These are phyloP conservation scores for Cenchrus fungigraminus DNA, from an alignment of 176 grass and related monocot genomes.

Conservation along the genomic window DNA sequence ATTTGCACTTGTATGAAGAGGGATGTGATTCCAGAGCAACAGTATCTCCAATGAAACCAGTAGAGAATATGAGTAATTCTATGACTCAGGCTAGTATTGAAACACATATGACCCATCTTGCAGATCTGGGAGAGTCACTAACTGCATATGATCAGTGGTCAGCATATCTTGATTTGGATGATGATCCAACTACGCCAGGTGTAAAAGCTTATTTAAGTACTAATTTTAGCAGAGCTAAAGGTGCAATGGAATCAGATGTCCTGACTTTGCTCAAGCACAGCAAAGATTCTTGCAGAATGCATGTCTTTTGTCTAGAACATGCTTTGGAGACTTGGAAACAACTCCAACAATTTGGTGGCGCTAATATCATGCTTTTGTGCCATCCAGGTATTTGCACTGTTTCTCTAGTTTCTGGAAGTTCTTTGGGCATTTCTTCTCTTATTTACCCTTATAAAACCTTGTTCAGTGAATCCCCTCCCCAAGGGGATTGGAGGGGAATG, in stretches of 20 bases:
- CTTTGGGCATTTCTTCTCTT: constrained; percentile 18
- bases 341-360: constrained; percentile 83
- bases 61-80: constrained; percentile 31
- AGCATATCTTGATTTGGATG: constrained; percentile 38
- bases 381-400: constrained; percentile 76
- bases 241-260: constrained; percentile 41
- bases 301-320: constrained; percentile 99
- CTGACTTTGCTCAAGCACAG: constrained; percentile 62
- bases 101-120: constrained; percentile 39
- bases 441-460: constrained; percentile 12
- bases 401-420: constrained; percentile 35
- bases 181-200: constrained; percentile 39
- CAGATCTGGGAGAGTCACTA: constrained; percentile 37
- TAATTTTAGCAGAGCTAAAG: constrained; percentile 46
- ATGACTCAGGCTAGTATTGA: constrained; percentile 40
- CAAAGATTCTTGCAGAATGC: constrained; percentile 91
- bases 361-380: constrained; percentile 90
- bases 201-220: constrained; percentile 34
- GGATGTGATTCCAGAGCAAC: constrained; percentile 41
- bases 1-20: constrained; percentile 40
- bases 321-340: constrained; percentile 85
- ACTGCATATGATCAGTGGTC: constrained; percentile 33
- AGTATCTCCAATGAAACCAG: constrained; percentile 24
- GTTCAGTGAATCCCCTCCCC: too few species aligned
- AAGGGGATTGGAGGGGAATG: too few species aligned